These are phyloP conservation scores for Ceratobasidium papillatum DNA, from an alignment of 1,284 basidiomycete genomes.

Conservation along the genomic window DNA sequence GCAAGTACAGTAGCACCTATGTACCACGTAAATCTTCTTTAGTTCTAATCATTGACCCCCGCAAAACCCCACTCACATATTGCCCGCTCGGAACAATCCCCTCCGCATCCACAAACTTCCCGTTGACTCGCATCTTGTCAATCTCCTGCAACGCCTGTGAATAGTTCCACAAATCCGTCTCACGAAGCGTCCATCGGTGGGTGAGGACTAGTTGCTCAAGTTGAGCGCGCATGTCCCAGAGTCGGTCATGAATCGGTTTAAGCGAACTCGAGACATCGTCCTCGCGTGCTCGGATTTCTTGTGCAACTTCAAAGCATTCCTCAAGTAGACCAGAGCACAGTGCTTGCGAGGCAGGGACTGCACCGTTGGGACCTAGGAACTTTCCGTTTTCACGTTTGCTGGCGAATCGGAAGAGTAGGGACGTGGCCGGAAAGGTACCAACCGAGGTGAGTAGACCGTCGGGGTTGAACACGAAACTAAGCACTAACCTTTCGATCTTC, in stretches of 20 bases:
- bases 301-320: constrained; percentile 95
- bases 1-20: constrained; percentile 89
- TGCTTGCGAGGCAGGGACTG: constrained; percentile 89
- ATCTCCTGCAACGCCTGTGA: constrained; percentile 95
- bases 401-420: not conserved
- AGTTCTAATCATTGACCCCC: not conserved
- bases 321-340: constrained; percentile 90
- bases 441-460: constrained; percentile 30
- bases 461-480: constrained; percentile 45
- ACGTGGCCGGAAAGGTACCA: not conserved
- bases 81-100: constrained; percentile 91
- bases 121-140: constrained; percentile 95
- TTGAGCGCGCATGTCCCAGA: constrained; percentile 85
- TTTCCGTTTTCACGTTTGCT: constrained; percentile 94
- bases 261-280: constrained; percentile 88
- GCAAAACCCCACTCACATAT: constrained; percentile 68
- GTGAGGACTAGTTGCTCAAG: constrained; percentile 92
- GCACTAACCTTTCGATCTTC: constrained; percentile 90
- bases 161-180: constrained; percentile 97
- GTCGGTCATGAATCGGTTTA: constrained; percentile 94
- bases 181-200: constrained; percentile 95
- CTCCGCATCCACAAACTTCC: constrained; percentile 95
- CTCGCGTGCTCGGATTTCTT: constrained; percentile 95
- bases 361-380: constrained; percentile 91
- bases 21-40: not conserved